Base-by-base conservation (phyloP, 495 filamentous ascomycete genomes). In the Xylona heveae region DNA sequence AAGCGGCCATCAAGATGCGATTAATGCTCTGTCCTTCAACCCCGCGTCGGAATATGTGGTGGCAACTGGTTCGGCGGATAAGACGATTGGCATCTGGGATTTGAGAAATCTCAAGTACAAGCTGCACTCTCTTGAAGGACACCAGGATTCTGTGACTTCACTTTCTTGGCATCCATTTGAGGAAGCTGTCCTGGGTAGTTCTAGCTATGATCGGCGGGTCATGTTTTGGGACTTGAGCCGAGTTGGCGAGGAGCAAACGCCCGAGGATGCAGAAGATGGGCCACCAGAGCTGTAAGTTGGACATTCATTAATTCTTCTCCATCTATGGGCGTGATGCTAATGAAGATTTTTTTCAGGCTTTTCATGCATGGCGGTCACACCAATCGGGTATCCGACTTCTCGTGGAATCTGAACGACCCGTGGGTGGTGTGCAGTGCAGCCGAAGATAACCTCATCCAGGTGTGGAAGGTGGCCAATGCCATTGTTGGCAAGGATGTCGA, bases 331-430 rank as follows among this genome's bases (percentile, higher is more conserved):
- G 21, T 26, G 6, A 12, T 24, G 6, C 14, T 16, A n/a, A n/a
- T n/a, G n/a, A n/a, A n/a, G n/a, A n/a, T n/a, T 15, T 36, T 9
- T 8, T 12, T 19, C 39, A 81, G 77, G 28, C 57, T 92, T 9
- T 99, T 99, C 50, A 99, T 99, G 88, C 90, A 99, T 43, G 90
- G 88, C 37, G 90, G 90, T 15, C 90, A 95, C 55, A 99, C 85
- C 10, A 92, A 93, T 48, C 75, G 84, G 34, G 71, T 99, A 24
- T 77, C 78, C 6, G 90, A 99, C 52, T 95, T 99, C 43, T 82
- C 74, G 58, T 99, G 85, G 84, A 99, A 95, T 48, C 65, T 71
- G 37, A 93, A 83, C 43, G 78, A 93, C 44, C 83, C 83, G 8
- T 99, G 90, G 90, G 68, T 91, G 19, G 71, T 95, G 34, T 81